Conservation (phyloP, 176 grass and related monocot genomes). For the Olyra latifolia region DNA sequence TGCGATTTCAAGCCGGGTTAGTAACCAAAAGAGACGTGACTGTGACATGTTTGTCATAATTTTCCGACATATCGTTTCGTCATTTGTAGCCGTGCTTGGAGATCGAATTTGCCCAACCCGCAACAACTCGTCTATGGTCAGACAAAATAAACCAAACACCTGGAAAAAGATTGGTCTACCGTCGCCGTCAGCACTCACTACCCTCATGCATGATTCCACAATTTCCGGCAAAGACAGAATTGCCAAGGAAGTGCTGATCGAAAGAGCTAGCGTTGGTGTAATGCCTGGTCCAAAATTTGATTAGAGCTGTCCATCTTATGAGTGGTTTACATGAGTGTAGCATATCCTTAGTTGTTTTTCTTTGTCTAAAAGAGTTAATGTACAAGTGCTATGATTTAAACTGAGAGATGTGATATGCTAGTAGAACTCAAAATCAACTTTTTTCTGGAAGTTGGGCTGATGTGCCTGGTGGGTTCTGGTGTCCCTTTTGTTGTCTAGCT, state of each 20-base stretch:
- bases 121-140: neutral
- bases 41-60: neutral
- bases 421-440: too few relatives aligned
- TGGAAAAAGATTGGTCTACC: neutral
- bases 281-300: too few relatives aligned
- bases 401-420: too few relatives aligned
- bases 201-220: neutral
- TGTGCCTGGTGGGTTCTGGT: too few relatives aligned
- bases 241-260: neutral
- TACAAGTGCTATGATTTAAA: too few relatives aligned
- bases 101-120: neutral
- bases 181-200: neutral
- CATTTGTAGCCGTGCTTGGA: neutral
- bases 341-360: too few relatives aligned
- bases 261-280: too few relatives aligned
- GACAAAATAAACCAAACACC: neutral
- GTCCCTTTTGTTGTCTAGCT: too few relatives aligned
- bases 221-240: neutral
- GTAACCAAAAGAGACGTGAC: neutral
- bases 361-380: too few relatives aligned
- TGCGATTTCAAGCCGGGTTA: conserved; percentile 10
- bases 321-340: too few relatives aligned
- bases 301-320: too few relatives aligned
- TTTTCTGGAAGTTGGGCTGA: too few relatives aligned
- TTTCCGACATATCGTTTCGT: conserved; percentile 5